Conservation (phyloP, 116 monocot genomes). For the Dioscorea cayenensis region DNA sequence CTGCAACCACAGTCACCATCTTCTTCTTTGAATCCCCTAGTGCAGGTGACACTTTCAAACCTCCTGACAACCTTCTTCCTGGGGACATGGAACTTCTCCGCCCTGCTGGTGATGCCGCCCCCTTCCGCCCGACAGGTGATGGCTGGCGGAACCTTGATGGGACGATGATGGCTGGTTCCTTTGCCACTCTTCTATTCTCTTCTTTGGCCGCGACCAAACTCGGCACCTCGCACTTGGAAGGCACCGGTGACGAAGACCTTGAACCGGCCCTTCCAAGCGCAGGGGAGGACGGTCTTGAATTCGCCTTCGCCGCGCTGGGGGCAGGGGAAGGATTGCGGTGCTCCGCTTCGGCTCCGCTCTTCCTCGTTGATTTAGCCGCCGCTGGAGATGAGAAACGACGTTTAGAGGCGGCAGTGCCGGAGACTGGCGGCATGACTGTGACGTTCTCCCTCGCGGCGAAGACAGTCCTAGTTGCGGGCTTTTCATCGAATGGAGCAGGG, state of each 20-base stretch:
- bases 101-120: conserved; percentile 37
- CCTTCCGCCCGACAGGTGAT: conserved; percentile 41
- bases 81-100: conserved; percentile 57
- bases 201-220: conserved; percentile 78
- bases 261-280: conserved; percentile 3
- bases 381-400: conserved; percentile 57
- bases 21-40: conserved; percentile 61
- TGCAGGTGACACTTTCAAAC: conserved; percentile 46
- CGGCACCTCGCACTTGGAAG: conserved; percentile 89
- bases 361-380: conserved; percentile 3
- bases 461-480: neutral
- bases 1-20: conserved; percentile 41
- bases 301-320: neutral
- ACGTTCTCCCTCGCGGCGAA: conserved; percentile 26
- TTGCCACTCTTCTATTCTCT: conserved; percentile 56
- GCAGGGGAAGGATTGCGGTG: conserved; percentile 31
- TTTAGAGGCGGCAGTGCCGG: conserved; percentile 6
- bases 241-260: conserved; percentile 65
- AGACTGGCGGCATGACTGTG: neutral
- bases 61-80: conserved; percentile 58
- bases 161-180: conserved; percentile 81
- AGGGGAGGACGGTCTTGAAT: no score
- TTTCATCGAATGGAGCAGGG: neutral
- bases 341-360: conserved; percentile 11
- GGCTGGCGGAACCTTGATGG: conserved; percentile 91